phyloP scores from a whole-genome alignment of 441 rosid genomes.

The Dalechampia spathulata region DNA sequence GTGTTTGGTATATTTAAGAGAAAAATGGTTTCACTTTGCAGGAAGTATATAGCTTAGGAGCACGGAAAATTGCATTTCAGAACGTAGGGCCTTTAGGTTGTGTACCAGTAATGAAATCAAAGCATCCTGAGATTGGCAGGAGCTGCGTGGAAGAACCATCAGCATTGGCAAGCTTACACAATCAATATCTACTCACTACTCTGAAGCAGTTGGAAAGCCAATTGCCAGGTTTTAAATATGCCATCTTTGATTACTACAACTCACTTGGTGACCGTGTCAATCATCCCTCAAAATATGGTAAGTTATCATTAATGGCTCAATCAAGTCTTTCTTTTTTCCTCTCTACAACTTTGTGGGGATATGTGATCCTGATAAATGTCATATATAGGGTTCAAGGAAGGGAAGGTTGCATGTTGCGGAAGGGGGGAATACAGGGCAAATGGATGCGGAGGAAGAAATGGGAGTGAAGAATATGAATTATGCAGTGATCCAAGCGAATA shows the following conservation, averaged over 20 bases:
- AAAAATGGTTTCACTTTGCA: neutral
- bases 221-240: constrained; percentile 6
- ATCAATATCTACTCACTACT: neutral
- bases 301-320: neutral
- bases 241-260: constrained; percentile 8
- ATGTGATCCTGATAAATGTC: too few species aligned
- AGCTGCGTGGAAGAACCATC: neutral
- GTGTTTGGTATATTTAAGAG: too few species aligned
- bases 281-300: constrained; percentile 7
- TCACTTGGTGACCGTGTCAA: constrained; percentile 3
- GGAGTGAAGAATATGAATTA: constrained; percentile 1
- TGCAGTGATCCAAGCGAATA: constrained; percentile 5
- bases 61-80: constrained; percentile 10
- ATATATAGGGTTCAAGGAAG: constrained; percentile 4
- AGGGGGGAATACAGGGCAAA: neutral
- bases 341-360: too few species aligned
- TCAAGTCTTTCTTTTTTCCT: too few species aligned
- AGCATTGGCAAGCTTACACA: constrained; percentile 2
- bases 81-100: constrained; percentile 3
- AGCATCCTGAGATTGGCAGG: constrained; percentile 1
- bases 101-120: constrained; percentile 1
- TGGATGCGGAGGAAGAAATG: neutral
- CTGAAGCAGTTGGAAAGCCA: neutral
- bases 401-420: constrained; percentile 5
- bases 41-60: constrained; percentile 6